These are phyloP conservation scores for Acrodontium crateriforme DNA, from an alignment of 2,329 filamentous ascomycete genomes.

Conservation along the genomic window DNA sequence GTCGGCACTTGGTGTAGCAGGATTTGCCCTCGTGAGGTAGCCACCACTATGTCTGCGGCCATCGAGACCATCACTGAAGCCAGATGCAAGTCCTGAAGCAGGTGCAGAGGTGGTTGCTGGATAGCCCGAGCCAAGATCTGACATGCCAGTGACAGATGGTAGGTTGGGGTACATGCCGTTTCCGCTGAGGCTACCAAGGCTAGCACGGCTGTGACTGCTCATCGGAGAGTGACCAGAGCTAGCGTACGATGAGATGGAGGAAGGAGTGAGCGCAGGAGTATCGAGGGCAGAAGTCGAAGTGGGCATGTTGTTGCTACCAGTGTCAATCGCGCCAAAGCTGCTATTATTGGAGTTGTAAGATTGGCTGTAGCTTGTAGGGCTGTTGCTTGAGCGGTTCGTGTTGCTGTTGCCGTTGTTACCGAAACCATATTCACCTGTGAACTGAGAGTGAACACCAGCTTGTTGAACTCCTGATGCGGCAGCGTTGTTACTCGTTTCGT, in stretches of 20 bases:
- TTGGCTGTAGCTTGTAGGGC: constrained; percentile 32
- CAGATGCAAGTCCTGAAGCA: constrained; percentile 54
- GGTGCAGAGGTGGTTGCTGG: constrained; percentile 52
- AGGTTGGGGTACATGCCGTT: constrained; percentile 64
- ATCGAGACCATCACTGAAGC: constrained; percentile 46
- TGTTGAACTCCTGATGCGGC: constrained; percentile 66
- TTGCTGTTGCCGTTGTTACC: constrained; percentile 37
- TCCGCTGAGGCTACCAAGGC: constrained; percentile 37
- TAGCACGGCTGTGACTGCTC: constrained; percentile 47
- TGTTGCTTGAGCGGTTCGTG: constrained; percentile 42
- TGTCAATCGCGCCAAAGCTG: constrained; percentile 27
- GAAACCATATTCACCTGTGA: constrained; percentile 31
- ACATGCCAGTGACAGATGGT: constrained; percentile 54
- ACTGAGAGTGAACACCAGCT: constrained; percentile 50
- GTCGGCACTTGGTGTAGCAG: constrained; percentile 5
- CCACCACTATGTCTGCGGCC: constrained; percentile 49
- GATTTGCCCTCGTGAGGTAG: constrained; percentile 37
- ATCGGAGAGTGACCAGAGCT: constrained; percentile 61
- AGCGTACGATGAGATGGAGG: constrained; percentile 61
- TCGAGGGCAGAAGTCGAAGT: constrained; percentile 26
- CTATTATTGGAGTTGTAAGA: constrained; percentile 12
- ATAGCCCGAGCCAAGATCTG: constrained; percentile 42
- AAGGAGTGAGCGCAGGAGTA: constrained; percentile 65
- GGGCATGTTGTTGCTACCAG: constrained; percentile 18
- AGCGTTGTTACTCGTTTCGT: constrained; percentile 69